Conservation (phyloP, 495 filamentous ascomycete genomes). For the Hypomontagnella monticulosa region DNA sequence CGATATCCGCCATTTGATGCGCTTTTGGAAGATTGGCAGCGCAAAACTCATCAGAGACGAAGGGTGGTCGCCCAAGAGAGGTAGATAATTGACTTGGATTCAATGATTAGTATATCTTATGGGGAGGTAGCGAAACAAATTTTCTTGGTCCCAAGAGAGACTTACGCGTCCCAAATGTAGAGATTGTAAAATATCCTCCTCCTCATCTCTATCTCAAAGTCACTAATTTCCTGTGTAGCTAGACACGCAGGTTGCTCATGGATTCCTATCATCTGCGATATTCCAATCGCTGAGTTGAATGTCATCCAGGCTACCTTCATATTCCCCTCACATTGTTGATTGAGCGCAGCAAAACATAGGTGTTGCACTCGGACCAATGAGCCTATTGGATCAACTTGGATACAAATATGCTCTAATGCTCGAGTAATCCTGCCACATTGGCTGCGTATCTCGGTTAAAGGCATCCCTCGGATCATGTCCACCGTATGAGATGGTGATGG, state of each 20-base stretch:
- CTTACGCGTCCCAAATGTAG: constrained; percentile 42
- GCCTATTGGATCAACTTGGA: constrained; percentile 3
- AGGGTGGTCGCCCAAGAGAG: constrained; percentile 6
- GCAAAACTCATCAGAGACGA: constrained; percentile 7
- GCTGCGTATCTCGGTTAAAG: constrained; percentile 26
- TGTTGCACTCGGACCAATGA: constrained; percentile 36
- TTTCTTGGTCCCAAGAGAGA: no score
- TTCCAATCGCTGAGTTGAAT: constrained; percentile 20
- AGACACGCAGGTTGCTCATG: constrained; percentile 18
- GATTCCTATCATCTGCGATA: constrained; percentile 35
- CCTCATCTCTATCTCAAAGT: constrained; percentile 40
- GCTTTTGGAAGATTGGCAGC: constrained; percentile 1
- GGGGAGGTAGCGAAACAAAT: constrained; percentile 7
- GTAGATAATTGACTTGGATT: neutral
- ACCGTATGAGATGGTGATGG: constrained; percentile 34
- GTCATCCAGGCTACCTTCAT: constrained; percentile 21
- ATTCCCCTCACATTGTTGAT: constrained; percentile 8
- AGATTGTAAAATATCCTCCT: constrained; percentile 44
- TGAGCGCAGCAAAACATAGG: constrained; percentile 18
- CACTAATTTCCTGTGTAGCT: neutral
- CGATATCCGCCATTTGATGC: constrained; percentile 2
- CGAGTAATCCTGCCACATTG: neutral
- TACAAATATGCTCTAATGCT: constrained; percentile 9
- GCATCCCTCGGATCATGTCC: constrained; percentile 39
- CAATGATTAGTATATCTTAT: neutral